phyloP scores from a whole-genome alignment of 768 basidiomycete species.

The Coprinopsis strossmayeri region DNA sequence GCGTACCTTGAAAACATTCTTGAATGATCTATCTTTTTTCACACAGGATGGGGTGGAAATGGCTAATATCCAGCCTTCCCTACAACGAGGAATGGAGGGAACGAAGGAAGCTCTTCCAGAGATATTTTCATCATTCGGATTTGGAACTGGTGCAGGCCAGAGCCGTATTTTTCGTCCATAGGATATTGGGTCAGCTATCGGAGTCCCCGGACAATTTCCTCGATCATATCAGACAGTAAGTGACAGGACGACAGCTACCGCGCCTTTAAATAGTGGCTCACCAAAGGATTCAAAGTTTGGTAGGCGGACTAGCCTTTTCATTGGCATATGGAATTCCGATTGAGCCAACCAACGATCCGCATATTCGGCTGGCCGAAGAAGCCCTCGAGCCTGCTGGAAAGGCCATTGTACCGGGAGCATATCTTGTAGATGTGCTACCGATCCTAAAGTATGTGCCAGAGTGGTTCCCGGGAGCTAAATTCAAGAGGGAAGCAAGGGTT shows the following conservation, averaged over 20 bases:
- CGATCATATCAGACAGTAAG: constrained; percentile 30
- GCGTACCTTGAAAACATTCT: not conserved
- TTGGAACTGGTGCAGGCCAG: not conserved
- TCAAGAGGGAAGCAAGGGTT: constrained; percentile 40
- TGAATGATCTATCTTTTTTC: not conserved
- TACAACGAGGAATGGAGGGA: constrained; percentile 21
- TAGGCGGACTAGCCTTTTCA: constrained; percentile 32
- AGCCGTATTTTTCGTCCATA: not conserved
- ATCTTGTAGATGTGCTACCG: constrained; percentile 38
- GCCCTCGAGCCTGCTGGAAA: constrained; percentile 26
- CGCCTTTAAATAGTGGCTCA: not conserved
- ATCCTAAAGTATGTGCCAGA: constrained; percentile 38
- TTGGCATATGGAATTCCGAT: constrained; percentile 43
- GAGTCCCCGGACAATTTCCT: constrained; percentile 30
- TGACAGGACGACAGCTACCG: not conserved
- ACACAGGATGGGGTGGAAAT: constrained; percentile 8
- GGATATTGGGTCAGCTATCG: not conserved
- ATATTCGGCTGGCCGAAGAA: constrained; percentile 33
- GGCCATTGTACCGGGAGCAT: constrained; percentile 34
- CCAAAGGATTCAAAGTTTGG: constrained; percentile 22
- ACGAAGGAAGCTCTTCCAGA: constrained; percentile 15
- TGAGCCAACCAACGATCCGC: constrained; percentile 33
- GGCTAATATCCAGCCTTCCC: constrained; percentile 13
- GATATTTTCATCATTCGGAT: constrained; percentile 15
- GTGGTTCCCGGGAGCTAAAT: constrained; percentile 57